Percentiles rank a stretch among this genome's conserved stretches.
These are phyloP conservation scores for Kentomonas sorsogonicus DNA, from an alignment of 208 protist species.

Conservation along the genomic window DNA sequence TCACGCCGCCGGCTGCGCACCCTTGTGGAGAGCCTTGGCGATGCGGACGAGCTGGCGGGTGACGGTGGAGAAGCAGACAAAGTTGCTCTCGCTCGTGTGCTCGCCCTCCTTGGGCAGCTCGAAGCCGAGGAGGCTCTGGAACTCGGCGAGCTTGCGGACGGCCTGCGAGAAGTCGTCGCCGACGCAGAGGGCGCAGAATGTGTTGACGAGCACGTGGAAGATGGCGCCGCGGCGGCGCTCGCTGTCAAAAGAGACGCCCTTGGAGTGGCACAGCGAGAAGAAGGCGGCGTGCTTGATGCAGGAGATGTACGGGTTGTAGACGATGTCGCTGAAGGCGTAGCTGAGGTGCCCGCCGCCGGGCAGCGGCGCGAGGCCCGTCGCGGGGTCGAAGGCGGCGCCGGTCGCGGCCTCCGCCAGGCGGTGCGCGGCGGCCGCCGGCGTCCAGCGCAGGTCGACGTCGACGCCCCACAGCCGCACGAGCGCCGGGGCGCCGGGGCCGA, in stretches of 20 bases:
- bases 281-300: slow-evolving; percentile 74
- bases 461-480: slow-evolving; percentile 80
- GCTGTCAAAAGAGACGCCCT: slow-evolving; percentile 66
- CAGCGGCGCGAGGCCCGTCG: too few species aligned
- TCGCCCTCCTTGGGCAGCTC: slow-evolving; percentile 85
- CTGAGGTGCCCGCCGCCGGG: too few species aligned
- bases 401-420: slow-evolving; percentile 36
- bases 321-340: slow-evolving; percentile 86
- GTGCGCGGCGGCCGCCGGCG: slow-evolving; percentile 79
- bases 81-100: slow-evolving; percentile 81
- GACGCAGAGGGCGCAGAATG: slow-evolving; percentile 73
- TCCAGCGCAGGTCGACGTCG: slow-evolving; percentile 84
- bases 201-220: slow-evolving; percentile 82
- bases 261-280: slow-evolving; percentile 74
- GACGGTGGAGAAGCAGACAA: slow-evolving; percentile 77
- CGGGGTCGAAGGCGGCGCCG: slow-evolving; percentile 28
- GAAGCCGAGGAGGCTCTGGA: slow-evolving; percentile 75
- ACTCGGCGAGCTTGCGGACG: slow-evolving; percentile 52
- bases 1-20: too few species aligned
- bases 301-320: slow-evolving; percentile 86
- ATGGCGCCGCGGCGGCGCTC: slow-evolving; percentile 46
- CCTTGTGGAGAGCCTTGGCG: too few species aligned
- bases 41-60: slow-evolving; percentile 56
- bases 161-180: slow-evolving; percentile 28
- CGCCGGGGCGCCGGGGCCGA: not conserved